Evolutionary conservation across 805 yeast genomes (phyloP), one percentile per base, ranked within the genome.

Genomic region (Wickerhamiella galacta): DNA sequence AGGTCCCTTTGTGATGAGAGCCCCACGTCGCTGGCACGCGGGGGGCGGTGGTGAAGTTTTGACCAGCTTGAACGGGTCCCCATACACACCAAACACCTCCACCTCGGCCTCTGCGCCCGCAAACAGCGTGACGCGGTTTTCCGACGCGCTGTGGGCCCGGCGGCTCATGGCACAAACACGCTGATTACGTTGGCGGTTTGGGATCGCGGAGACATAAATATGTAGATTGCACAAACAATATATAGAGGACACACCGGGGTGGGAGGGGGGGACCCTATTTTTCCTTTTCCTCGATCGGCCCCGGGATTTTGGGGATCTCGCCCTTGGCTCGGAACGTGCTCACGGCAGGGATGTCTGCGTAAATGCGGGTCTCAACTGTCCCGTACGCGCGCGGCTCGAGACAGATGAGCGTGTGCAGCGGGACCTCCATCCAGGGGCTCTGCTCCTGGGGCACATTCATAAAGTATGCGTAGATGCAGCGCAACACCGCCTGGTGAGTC

Each of bases 381-480:
- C 75, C 75, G 49, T 81, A 85, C 0, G 98, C 95, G 36, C 93
- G 66, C n/a, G 95, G 95, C 53, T 90, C 96, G 41, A 90, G 62
- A 51, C 82, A 78, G 48, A 90, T 90, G 52, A 90, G 60, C 0
- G 98, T 90, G 52, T 90, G 99, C 46, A 90, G 61, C 4, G 99
- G 99, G 38, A 90, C 92, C 25, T 92, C 81, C 94, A 90, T 83
- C 98, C 98, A 90, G 4, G 99, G 99, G 37, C 85, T 71, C 53
- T 82, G 87, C 47, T 87, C 95, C 54, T 87, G 96, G 4, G 95
- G 95, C 14, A 90, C 93, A 52, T 90, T 87, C 96, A 90, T 90
- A 52, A 85, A 90, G 56, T 90, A 90, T 6, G 98, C 96, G 56
- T 90, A 90, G 33, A 90, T 75, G 52, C 99, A 90, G 48, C 99